Base-by-base conservation (phyloP, 768 basidiomycete species). In the Lentinula raphanica region DNA sequence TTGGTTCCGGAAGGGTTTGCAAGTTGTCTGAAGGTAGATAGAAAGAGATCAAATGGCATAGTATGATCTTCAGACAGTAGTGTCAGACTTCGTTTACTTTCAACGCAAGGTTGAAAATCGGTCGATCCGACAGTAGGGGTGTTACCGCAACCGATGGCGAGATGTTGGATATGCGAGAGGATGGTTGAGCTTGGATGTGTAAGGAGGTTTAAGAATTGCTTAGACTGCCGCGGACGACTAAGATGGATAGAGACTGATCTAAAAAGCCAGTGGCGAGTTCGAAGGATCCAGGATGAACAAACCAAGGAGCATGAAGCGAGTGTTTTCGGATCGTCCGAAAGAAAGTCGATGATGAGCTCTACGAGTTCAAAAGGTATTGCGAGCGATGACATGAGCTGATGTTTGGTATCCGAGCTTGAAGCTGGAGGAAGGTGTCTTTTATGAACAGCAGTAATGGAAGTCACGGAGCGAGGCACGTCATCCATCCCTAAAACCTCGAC, bases 221-320 rank as follows among this genome's bases (percentile, higher is more conserved):
- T 39, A 17, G 51, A 25, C 3, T 25, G 19, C 21, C 36, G n/a
- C n/a, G n/a, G n/a, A 25, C 13, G 13, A n/a, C 40, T 25, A 6
- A 53, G 8, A 27, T 53, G 35, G 5, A n/a, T n/a, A n/a, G n/a
- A n/a, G n/a, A 53, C 35, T 11, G 51, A 23, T 15, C 36, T 23
- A 39, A 53, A 53, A 32, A 53, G 19, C 51, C 36, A 53, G 23
- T 53, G 51, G 13, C 51, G 38, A 11, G 51, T 38, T 17, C 51
- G 51, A 53, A 36, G 36, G n/a, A 36, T 25, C 51, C 51, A 53
- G 21, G 51, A 23, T 25, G 51, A 38, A n/a, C 51, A 38, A 3
- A 53, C 51, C 25, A 53, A 13, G 6, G 51, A 36, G 51, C 51
- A 53, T 5, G 51, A 23, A 9, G 36, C 51, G 3, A 53, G 36